A percentile compares a stretch with the other conserved stretches of the same genome.
phyloP scores from a whole-genome alignment of 179 eudicot species.

The Drosera spatulata region DNA sequence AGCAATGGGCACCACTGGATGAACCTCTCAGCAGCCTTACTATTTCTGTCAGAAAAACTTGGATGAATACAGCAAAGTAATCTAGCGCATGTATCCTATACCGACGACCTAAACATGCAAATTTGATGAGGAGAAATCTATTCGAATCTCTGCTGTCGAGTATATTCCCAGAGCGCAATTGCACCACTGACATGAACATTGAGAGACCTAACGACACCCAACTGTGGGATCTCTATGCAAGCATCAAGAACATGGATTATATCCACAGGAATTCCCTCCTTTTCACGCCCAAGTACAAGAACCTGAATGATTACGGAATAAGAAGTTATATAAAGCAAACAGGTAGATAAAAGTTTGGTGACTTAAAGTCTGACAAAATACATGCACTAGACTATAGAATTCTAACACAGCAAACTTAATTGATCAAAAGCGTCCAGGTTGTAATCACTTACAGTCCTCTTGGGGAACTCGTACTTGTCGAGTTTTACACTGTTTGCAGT shows the following conservation, averaged over 20 bases:
- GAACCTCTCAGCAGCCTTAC: no score
- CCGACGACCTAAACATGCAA: neutral
- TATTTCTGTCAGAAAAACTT: no score
- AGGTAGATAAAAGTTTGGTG: no score
- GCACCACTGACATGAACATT: conserved; percentile 99
- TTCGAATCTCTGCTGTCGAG: conserved; percentile 75
- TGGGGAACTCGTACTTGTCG: conserved; percentile 68
- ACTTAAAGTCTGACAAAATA: no score
- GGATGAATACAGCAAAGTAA: no score
- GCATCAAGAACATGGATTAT: conserved; percentile 83
- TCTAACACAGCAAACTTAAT: no score
- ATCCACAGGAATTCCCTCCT: conserved; percentile 96
- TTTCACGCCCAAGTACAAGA: conserved; percentile 93
- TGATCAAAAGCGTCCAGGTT: no score
- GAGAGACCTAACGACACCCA: conserved; percentile 90
- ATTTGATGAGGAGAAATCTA: conserved; percentile 3
- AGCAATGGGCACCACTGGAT: no score
- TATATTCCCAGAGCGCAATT: conserved; percentile 96
- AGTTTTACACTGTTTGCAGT: conserved; percentile 86
- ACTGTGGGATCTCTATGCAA: conserved; percentile 93
- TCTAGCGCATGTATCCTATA: no score
- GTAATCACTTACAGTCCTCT: conserved; percentile 50
- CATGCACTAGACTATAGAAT: no score
- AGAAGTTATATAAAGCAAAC: no score
- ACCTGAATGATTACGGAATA: conserved; percentile 35